phyloP scores from a whole-genome alignment of 2,329 filamentous ascomycete species.

The Hypoxylon sp. region DNA sequence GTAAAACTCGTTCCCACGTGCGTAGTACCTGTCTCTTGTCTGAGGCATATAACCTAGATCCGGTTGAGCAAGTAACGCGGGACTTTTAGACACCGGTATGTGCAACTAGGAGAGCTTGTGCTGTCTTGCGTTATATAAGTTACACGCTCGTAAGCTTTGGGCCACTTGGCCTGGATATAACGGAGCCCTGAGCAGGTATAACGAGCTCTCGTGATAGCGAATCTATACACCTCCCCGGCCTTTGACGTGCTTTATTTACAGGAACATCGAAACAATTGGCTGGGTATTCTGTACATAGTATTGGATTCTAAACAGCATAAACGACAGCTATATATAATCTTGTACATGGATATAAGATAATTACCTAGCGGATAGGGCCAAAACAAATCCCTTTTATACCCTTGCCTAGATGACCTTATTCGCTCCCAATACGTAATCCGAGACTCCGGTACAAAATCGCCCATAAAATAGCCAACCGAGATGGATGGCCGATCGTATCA shows the following conservation, averaged over 20 bases:
- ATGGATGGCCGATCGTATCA: neutral
- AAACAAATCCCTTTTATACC: neutral
- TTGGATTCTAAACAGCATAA: neutral
- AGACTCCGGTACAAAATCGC: slow-evolving; percentile 3
- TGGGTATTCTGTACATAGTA: neutral
- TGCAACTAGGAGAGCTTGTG: too few species aligned
- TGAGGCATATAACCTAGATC: too few species aligned
- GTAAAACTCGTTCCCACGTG: neutral
- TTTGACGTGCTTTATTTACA: neutral
- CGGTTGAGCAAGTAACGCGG: too few species aligned
- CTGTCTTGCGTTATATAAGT: too few species aligned
- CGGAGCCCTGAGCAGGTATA: too few species aligned
- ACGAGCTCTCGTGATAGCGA: neutral
- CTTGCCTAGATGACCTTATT: neutral
- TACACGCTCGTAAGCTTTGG: too few species aligned
- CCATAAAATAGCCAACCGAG: neutral
- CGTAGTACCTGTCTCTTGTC: neutral
- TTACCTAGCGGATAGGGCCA: neutral
- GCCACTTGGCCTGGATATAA: too few species aligned
- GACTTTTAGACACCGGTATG: too few species aligned
- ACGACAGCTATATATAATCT: slow-evolving; percentile 17
- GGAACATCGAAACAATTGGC: neutral
- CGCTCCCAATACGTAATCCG: neutral
- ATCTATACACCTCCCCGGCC: neutral
- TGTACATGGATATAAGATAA: slow-evolving; percentile 16